A percentile compares a stretch with the other conserved stretches of the same genome.
Conservation (phyloP, 129 eudicot species). For the Helichrysum umbraculigerum region DNA sequence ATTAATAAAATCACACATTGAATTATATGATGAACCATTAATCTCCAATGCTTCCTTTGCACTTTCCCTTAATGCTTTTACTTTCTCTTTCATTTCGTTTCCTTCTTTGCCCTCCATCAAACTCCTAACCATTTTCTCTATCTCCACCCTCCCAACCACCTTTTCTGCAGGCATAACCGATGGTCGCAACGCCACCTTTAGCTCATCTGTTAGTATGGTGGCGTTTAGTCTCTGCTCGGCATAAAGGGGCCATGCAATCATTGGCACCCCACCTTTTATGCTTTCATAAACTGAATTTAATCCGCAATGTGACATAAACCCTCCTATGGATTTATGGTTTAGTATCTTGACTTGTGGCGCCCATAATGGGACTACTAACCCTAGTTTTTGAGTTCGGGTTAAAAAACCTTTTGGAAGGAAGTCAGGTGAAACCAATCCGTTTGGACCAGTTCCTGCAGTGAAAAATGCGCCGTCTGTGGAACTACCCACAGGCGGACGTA, state of each 20-base stretch:
- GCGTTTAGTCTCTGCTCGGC: slow-evolving; percentile 55
- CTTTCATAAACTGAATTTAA: slow-evolving; percentile 50
- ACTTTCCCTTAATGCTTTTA: slow-evolving; percentile 32
- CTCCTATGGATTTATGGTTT: slow-evolving; percentile 44
- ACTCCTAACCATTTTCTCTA: slow-evolving; percentile 41
- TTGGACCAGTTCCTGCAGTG: slow-evolving; percentile 6
- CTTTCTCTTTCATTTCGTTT: slow-evolving; percentile 30
- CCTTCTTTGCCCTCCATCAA: slow-evolving; percentile 51
- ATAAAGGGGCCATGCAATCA: slow-evolving; percentile 61
- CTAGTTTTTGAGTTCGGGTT: slow-evolving; percentile 25
- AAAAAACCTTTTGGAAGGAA: slow-evolving; percentile 52
- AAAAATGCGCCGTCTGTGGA: slow-evolving; percentile 19
- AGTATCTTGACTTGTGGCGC: slow-evolving; percentile 48
- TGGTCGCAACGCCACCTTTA: slow-evolving; percentile 44
- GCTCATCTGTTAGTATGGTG: slow-evolving; percentile 38
- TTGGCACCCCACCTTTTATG: slow-evolving; percentile 44
- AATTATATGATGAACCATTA: slow-evolving; percentile 45
- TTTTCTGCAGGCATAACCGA: slow-evolving; percentile 25
- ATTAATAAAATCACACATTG: slow-evolving; percentile 34
- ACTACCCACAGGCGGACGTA: slow-evolving; percentile 29
- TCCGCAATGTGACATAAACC: slow-evolving; percentile 58
- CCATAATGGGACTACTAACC: slow-evolving; percentile 45
- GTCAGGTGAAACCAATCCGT: not conserved
- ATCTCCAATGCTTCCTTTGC: slow-evolving; percentile 31
- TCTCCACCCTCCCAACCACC: slow-evolving; percentile 44